Evolutionary conservation across 1,284 basidiomycete genomes (phyloP), one percentile per base, ranked within the genome.

Genomic region (Pseudozyma tsukubaensis): DNA sequence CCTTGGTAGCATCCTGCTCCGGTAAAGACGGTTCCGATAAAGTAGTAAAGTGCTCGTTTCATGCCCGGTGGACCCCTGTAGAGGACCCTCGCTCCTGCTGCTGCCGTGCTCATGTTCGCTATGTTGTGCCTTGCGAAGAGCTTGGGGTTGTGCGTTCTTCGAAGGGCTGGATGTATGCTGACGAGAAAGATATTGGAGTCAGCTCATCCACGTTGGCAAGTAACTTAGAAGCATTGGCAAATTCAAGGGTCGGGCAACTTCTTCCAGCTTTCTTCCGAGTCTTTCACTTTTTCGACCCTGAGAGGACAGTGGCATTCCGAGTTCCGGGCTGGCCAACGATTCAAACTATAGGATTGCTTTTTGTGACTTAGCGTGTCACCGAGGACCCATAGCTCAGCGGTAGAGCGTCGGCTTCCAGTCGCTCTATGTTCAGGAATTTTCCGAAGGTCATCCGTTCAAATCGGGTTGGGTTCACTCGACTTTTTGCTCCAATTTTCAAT

Each of bases 361-460:
- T 24, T 0, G 7, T 34, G 13, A 1, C 43, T 7, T 8, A 2
- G 7, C 1, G n/a, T 13, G 3, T 8, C 10, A 19, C 14, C 32
- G 35, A 16, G 40, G 60, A 56, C 43, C 66, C 56, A 59, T 59
- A 63, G 51, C 56, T 63, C n/a, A n/a, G 60, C 57, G 60, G 67
- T 68, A 62, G 65, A 68, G 65, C 65, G 65, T 68, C 45, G 65
- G 65, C 65, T 68, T 68, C 65, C 65, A 68, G 65, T 55, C 43
- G 47, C 40, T 54, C 52, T 54, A 19, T 24, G 7, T 39, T 32
- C 24, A 29, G 54, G 57, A 61, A 58, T 29, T 5, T 73, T 73
- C 71, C 71, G 50, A 73, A 73, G 71, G 71, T 62, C 71, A 69
- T 69, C 66, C 59, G 71, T 73, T 73, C 71, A 62, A 73, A 65